phyloP scores from a whole-genome alignment of 106 monocot species.

The Ottelia alismoides region DNA sequence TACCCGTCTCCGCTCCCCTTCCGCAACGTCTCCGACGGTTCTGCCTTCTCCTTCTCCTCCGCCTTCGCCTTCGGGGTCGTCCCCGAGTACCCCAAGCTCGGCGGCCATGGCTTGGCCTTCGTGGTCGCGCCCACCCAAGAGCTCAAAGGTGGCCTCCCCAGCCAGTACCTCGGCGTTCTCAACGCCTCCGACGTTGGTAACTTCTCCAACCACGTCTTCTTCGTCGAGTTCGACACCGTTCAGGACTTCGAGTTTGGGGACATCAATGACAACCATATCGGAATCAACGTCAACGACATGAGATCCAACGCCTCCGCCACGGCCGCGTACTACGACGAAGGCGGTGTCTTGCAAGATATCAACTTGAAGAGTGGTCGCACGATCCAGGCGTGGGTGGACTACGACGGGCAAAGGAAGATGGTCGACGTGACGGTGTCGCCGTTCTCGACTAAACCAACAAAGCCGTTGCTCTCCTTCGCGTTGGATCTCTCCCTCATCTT shows the following conservation, averaged over 20 bases:
- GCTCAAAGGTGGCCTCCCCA: neutral
- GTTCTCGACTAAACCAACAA: slow-evolving; percentile 1
- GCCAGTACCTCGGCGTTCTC: slow-evolving; percentile 13
- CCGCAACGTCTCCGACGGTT: slow-evolving; percentile 19
- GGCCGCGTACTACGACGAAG: slow-evolving; percentile 3
- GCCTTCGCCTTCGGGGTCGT: slow-evolving; percentile 53
- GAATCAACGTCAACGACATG: slow-evolving; percentile 7
- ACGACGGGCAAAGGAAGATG: neutral
- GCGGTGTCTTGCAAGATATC: neutral
- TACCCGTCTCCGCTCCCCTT: slow-evolving; percentile 9
- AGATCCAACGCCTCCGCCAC: neutral
- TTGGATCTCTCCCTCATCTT: neutral
- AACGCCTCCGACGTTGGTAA: slow-evolving; percentile 7
- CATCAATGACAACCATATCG: slow-evolving; percentile 21
- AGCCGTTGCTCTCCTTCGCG: neutral
- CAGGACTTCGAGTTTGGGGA: slow-evolving; percentile 5
- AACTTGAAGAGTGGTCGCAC: neutral
- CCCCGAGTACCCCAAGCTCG: slow-evolving; percentile 27
- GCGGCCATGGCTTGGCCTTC: slow-evolving; percentile 23
- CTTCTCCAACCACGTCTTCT: slow-evolving; percentile 10
- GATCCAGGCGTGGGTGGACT: slow-evolving; percentile 10
- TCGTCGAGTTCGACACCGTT: slow-evolving; percentile 17
- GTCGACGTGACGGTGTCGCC: slow-evolving; percentile 5
- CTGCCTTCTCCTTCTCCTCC: slow-evolving; percentile 44
- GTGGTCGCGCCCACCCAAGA: neutral